Evolutionary conservation across 441 rosid genomes (phyloP), one percentile per base, ranked within the genome.

Genomic region (Brassica balearica): DNA sequence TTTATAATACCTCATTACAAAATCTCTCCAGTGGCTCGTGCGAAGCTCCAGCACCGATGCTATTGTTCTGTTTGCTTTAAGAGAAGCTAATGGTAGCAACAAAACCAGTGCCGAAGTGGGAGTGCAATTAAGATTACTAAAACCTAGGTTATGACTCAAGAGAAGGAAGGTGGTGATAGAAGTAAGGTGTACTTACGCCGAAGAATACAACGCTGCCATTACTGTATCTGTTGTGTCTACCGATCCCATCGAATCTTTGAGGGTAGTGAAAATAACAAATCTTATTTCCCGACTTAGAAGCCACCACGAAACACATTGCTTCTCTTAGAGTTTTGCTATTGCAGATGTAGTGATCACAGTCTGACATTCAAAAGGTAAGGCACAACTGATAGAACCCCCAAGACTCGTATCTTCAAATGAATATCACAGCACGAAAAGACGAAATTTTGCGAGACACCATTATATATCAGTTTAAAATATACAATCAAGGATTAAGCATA

Each of bases 31-130:
- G 38, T 34, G 86, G 85, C 71, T 88, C 90, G 0, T 59, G 86
- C 68, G 78, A 41, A 23, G 27, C 27, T 23, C 27, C 27, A 69
- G 79, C 68, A 51, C 75, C 78, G 8, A 4, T 22, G 14, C 29
- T 60, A 23, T 23, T 23, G 23, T 67, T 68, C 3, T 14, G 76
- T n/a, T 73, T 81, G 86, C 68, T 78, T 73, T 84, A 92, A 7
- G 8, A 41, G 83, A 95, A 92, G 86, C 94, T 91, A 75, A 93
- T 84, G 12, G 85, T 95, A 25, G 95, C 77, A 63, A 95, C 36
- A 66, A 95, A 93, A 71, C 97, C 98, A 20, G 96, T 88, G 11
- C 95, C 99, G 14, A 93, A 92, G 58, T 79, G 88, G 1, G 94
- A 92, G 46, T 38, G 46, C 46, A 38, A 38, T 38, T 38, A 38